Conservation (phyloP, 768 basidiomycete genomes). For the Rhizopogon vulgaris region DNA sequence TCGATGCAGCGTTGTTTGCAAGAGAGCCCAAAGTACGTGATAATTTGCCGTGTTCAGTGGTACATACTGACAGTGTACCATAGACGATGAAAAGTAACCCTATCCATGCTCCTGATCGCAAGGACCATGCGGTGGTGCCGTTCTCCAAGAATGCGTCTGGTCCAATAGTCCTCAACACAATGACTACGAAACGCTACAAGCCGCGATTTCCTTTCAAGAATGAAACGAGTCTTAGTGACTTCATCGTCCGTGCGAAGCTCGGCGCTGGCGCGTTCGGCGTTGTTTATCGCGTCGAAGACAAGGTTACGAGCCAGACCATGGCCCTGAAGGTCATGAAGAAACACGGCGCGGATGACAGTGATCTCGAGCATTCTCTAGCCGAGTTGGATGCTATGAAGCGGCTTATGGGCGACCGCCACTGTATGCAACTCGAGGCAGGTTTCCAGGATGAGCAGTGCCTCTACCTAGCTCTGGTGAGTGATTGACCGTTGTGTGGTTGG, state of each 20-base stretch:
- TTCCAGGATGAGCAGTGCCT: slow-evolving; percentile 9
- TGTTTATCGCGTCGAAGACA: slow-evolving; percentile 5
- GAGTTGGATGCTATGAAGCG: slow-evolving; percentile 6
- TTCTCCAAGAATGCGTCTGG: background rate
- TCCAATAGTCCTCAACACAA: background rate
- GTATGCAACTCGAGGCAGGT: slow-evolving; percentile 6
- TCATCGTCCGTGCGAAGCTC: background rate
- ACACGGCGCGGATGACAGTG: background rate
- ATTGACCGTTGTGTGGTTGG: background rate
- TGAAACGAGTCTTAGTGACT: background rate
- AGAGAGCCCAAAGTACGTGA: background rate
- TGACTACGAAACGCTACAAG: background rate
- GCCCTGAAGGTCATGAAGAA: slow-evolving; percentile 9
- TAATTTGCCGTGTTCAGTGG: background rate
- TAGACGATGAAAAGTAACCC: background rate
- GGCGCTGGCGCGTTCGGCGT: slow-evolving; percentile 3
- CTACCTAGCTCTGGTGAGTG: slow-evolving; percentile 8
- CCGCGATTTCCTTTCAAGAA: background rate
- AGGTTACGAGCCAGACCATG: background rate
- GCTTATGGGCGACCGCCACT: slow-evolving; percentile 2
- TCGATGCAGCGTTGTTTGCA: background rate
- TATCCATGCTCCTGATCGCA: background rate
- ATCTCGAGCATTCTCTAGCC: background rate
- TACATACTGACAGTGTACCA: background rate
- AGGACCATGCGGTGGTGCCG: background rate